Evolutionary conservation across 73 alveolate genomes (phyloP).

Genomic region (Paramecium caudatum): DNA sequence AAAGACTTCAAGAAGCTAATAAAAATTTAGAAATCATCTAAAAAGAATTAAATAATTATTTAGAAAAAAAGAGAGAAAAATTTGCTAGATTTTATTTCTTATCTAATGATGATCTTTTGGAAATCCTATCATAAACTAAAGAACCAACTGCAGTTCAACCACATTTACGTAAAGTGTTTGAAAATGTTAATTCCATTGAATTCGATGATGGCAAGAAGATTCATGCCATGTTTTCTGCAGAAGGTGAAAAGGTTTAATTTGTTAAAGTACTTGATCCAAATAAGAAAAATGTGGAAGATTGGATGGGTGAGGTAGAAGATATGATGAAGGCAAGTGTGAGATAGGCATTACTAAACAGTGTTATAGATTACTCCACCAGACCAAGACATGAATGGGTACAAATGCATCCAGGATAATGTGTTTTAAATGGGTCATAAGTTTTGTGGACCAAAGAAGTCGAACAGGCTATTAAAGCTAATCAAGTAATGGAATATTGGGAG

Average conservation of each 20-base stretch:
- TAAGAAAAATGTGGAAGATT: slow-evolving; percentile 71
- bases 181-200: slow-evolving; percentile 89
- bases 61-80: slow-evolving; percentile 94
- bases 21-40: slow-evolving; percentile 93
- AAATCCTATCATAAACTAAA: slow-evolving; percentile 98
- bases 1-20: slow-evolving; percentile 92
- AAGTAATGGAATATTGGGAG: slow-evolving; percentile 71
- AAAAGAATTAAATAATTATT: slow-evolving; percentile 98
- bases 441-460: slow-evolving; percentile 98
- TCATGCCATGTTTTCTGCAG: slow-evolving; percentile 94
- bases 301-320: slow-evolving; percentile 83
- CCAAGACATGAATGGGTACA: slow-evolving; percentile 94
- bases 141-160: slow-evolving; percentile 98
- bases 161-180: slow-evolving; percentile 95
- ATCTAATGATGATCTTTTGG: slow-evolving; percentile 98
- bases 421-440: slow-evolving; percentile 92
- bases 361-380: slow-evolving; percentile 91
- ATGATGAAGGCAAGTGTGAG: slow-evolving; percentile 88
- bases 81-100: slow-evolving; percentile 98
- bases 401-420: slow-evolving; percentile 96
- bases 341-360: slow-evolving; percentile 88
- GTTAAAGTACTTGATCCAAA: slow-evolving; percentile 73
- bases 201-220: slow-evolving; percentile 90
- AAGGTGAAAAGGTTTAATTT: slow-evolving; percentile 93
- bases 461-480: slow-evolving; percentile 83